phyloP scores from a whole-genome alignment of 306 rosid genomes.

The Dalbergia cultrata region DNA sequence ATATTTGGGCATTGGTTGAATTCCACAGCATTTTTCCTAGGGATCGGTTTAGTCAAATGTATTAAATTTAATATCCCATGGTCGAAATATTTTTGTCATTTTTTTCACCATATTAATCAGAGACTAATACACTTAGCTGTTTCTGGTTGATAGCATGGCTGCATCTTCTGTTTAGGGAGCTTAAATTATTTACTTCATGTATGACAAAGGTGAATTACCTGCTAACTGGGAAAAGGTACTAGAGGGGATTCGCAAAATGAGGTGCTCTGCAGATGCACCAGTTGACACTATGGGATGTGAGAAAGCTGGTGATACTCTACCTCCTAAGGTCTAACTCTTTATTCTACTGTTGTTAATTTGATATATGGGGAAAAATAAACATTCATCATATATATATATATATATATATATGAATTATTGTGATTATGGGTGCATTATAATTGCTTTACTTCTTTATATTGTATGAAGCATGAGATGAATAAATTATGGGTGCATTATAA shows the following conservation, averaged over 20 bases:
- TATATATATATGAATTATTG: no score
- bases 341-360: slow-evolving; percentile 31
- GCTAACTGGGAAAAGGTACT: slow-evolving; percentile 78
- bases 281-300: slow-evolving; percentile 99
- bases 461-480: slow-evolving; percentile 30
- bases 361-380: neutral
- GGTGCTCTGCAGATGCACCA: slow-evolving; percentile 88
- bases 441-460: slow-evolving; percentile 18
- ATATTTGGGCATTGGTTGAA: neutral
- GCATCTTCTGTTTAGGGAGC: slow-evolving; percentile 4
- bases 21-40: slow-evolving; percentile 4
- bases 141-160: neutral
- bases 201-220: slow-evolving; percentile 71
- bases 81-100: neutral
- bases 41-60: slow-evolving; percentile 14
- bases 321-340: slow-evolving; percentile 75
- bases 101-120: slow-evolving; percentile 24
- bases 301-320: slow-evolving; percentile 86
- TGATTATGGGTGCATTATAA: neutral
- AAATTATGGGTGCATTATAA: slow-evolving; percentile 1
- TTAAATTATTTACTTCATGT: slow-evolving; percentile 33
- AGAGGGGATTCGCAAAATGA: slow-evolving; percentile 85
- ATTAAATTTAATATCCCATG: slow-evolving; percentile 6
- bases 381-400: neutral
- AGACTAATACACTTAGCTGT: slow-evolving; percentile 14